A percentile compares a stretch with the other conserved stretches of the same genome.
Evolutionary conservation across 768 basidiomycete genomes (phyloP).

Genomic region (Boletus edulis): DNA sequence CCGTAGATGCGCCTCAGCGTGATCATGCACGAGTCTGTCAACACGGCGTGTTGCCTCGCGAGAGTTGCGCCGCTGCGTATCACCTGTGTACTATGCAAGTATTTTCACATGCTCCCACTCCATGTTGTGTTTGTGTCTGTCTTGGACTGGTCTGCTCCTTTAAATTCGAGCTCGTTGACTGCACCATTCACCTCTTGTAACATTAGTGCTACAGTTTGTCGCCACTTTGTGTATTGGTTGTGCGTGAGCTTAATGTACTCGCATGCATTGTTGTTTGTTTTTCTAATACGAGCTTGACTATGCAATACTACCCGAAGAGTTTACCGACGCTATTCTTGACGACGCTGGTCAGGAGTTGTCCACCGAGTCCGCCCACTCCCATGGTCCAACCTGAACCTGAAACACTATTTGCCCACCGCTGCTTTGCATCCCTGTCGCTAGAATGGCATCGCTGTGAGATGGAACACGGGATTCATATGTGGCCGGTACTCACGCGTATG

Average conservation of each 20-base stretch:
- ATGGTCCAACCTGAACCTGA: slow-evolving; percentile 69
- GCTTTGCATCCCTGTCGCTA: slow-evolving; percentile 91
- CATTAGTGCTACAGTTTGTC: slow-evolving; percentile 23
- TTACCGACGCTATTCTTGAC: slow-evolving; percentile 80
- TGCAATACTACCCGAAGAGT: slow-evolving; percentile 53
- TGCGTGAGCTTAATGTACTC: not conserved
- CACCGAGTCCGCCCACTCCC: slow-evolving; percentile 79
- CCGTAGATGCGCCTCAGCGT: not conserved
- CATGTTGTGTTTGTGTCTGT: slow-evolving; percentile 25
- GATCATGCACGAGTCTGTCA: slow-evolving; percentile 8
- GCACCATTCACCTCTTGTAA: slow-evolving; percentile 32
- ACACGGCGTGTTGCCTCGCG: slow-evolving; percentile 9
- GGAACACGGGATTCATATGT: not conserved
- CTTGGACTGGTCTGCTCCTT: slow-evolving; percentile 17
- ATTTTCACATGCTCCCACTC: slow-evolving; percentile 19
- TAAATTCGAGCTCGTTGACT: slow-evolving; percentile 16
- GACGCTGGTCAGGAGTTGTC: slow-evolving; percentile 77
- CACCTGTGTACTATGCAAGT: slow-evolving; percentile 18
- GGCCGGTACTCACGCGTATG: slow-evolving; percentile 70
- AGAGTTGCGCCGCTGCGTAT: slow-evolving; percentile 7
- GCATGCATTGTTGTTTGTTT: slow-evolving; percentile 14
- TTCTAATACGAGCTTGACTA: not conserved
- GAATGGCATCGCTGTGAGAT: slow-evolving; percentile 12
- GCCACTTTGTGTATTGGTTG: slow-evolving; percentile 4
- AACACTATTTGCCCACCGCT: slow-evolving; percentile 80